These are phyloP conservation scores for Sechiopsis laciniata DNA, from an alignment of 306 rosid species.

Conservation along the genomic window DNA sequence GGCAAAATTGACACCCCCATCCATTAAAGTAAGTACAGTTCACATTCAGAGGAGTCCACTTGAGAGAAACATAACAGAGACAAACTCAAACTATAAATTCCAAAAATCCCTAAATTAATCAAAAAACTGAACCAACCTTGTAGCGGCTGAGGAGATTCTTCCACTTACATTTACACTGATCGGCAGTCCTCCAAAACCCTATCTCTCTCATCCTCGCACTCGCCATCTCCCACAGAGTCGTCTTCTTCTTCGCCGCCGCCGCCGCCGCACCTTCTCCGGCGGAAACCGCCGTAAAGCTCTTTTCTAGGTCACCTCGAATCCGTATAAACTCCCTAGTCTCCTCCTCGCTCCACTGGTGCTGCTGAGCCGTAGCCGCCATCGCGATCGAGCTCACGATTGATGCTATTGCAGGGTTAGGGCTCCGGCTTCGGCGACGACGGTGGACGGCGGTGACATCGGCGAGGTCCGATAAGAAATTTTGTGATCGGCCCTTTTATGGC, in stretches of 20 bases:
- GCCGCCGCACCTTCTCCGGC: slow-evolving; percentile 8
- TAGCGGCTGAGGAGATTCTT: slow-evolving; percentile 87
- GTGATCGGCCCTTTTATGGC: not conserved
- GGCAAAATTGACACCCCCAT: too few relatives aligned
- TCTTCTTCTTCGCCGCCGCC: slow-evolving; percentile 50
- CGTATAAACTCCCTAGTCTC: slow-evolving; percentile 74
- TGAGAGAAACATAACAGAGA: not conserved
- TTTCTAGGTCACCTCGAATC: slow-evolving; percentile 73
- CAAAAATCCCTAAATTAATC: not conserved
- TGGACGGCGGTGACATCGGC: not conserved
- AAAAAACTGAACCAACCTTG: slow-evolving; percentile 42
- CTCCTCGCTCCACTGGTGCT: slow-evolving; percentile 62
- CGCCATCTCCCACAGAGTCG: slow-evolving; percentile 82
- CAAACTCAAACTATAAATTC: not conserved
- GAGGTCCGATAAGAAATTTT: not conserved
- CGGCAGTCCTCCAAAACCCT: slow-evolving; percentile 68
- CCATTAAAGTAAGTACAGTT: not conserved
- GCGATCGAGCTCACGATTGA: slow-evolving; percentile 8
- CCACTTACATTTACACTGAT: slow-evolving; percentile 98
- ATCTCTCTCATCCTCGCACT: slow-evolving; percentile 52
- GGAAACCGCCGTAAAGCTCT: slow-evolving; percentile 28
- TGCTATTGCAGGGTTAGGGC: not conserved
- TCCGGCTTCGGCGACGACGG: not conserved
- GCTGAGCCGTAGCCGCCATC: slow-evolving; percentile 37
- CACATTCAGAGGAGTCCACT: slow-evolving; percentile 13